These are phyloP conservation scores for Moricandia arvensis DNA, from an alignment of 345 rosid species.

Conservation along the genomic window DNA sequence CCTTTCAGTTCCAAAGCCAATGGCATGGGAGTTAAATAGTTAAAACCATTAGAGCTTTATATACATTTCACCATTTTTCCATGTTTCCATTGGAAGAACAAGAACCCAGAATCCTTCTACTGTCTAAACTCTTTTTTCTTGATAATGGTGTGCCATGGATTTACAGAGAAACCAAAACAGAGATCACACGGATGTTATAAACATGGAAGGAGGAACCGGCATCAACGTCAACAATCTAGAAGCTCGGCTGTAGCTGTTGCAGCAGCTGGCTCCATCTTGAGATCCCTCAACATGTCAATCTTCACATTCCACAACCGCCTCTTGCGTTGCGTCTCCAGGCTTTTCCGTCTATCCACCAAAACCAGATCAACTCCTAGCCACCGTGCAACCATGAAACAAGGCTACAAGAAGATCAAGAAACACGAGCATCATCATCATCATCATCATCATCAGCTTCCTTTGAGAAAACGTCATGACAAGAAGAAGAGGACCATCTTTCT, in stretches of 20 bases:
- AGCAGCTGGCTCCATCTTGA: slow-evolving; percentile 49
- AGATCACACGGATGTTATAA: slow-evolving; percentile 19
- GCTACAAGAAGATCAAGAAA: slow-evolving; percentile 35
- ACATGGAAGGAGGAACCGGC: slow-evolving; percentile 17
- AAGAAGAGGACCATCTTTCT: slow-evolving; percentile 61
- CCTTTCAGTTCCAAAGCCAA: slow-evolving; percentile 29
- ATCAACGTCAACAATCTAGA: slow-evolving; percentile 26
- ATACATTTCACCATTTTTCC: slow-evolving; percentile 13
- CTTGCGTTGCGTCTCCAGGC: slow-evolving; percentile 59
- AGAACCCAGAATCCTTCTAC: not conserved
- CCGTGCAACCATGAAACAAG: slow-evolving; percentile 21
- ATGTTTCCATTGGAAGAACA: slow-evolving; percentile 5
- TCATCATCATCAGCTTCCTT: not conserved
- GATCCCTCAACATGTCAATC: slow-evolving; percentile 61
- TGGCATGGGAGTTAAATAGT: slow-evolving; percentile 20
- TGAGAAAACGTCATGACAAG: slow-evolving; percentile 19
- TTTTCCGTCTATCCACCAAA: slow-evolving; percentile 40
- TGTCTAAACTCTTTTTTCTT: not conserved
- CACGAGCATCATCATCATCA: not conserved
- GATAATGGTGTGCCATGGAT: slow-evolving; percentile 24
- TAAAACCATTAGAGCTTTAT: slow-evolving; percentile 4
- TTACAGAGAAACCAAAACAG: not conserved
- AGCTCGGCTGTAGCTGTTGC: slow-evolving; percentile 33
- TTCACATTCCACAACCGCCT: slow-evolving; percentile 70
- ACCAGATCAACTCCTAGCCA: slow-evolving; percentile 15